These are phyloP conservation scores for Talaromyces stipitatus DNA, from an alignment of 495 filamentous ascomycete genomes.

Conservation along the genomic window DNA sequence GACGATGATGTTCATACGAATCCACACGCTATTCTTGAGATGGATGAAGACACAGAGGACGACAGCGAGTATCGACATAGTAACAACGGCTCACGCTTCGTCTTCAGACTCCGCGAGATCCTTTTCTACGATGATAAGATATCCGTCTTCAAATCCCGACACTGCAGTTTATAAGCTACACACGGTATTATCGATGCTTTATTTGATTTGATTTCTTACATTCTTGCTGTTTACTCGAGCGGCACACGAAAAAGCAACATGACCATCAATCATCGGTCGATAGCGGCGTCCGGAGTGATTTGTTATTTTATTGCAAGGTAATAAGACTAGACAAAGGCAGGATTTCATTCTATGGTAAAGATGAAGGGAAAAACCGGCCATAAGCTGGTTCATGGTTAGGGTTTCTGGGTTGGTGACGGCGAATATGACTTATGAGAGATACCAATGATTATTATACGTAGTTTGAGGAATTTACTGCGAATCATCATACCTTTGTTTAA, in stretches of 20 bases:
- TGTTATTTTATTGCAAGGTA: background rate
- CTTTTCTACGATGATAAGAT: slow-evolving; percentile 87
- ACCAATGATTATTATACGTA: background rate
- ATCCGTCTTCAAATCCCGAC: slow-evolving; percentile 72
- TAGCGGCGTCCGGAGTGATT: background rate
- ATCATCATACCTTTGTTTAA: background rate
- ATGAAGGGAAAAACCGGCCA: too few relatives aligned
- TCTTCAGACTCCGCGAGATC: slow-evolving; percentile 71
- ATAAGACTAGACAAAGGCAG: background rate
- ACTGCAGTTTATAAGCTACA: slow-evolving; percentile 32
- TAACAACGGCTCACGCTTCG: slow-evolving; percentile 35
- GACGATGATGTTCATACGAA: slow-evolving; percentile 34
- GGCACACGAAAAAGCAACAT: background rate
- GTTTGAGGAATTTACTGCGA: background rate
- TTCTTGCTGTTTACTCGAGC: background rate
- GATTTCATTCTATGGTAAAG: too few relatives aligned
- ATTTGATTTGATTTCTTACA: background rate
- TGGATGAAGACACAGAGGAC: slow-evolving; percentile 51
- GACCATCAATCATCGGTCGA: background rate
- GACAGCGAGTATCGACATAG: slow-evolving; percentile 11
- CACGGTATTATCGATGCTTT: background rate
- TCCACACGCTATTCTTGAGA: background rate
- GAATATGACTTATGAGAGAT: background rate
- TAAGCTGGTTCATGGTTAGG: too few relatives aligned
- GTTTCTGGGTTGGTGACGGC: background rate